Evolutionary conservation across 2,329 filamentous ascomycete genomes (phyloP).

Genomic region (Botrytis medusae): DNA sequence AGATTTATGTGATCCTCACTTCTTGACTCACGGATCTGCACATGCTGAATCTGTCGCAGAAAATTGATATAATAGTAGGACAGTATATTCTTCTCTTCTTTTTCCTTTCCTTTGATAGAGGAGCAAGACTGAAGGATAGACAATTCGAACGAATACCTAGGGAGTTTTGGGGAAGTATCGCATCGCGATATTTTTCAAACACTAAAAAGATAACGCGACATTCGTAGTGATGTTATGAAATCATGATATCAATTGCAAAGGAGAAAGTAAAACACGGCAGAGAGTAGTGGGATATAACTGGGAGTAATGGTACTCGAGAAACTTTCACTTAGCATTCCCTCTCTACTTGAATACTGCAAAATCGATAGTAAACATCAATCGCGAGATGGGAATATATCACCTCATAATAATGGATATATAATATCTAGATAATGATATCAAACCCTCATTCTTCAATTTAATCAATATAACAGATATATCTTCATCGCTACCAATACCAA

Average conservation of each 20-base stretch:
- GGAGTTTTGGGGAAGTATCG: background rate
- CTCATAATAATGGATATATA: accelerated
- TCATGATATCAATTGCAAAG: accelerated
- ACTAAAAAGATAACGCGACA: background rate
- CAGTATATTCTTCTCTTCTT: background rate
- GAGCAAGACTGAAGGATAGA: background rate
- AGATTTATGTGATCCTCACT: background rate
- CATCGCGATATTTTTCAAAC: background rate
- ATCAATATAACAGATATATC: no score
- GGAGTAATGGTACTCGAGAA: no score
- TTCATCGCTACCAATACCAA: no score
- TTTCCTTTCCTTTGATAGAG: background rate
- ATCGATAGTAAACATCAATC: background rate
- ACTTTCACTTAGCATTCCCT: no score
- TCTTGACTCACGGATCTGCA: background rate
- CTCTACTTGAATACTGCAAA: no score
- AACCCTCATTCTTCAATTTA: background rate
- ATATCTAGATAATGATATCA: background rate
- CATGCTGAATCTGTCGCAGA: background rate
- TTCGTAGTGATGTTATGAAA: background rate
- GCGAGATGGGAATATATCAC: background rate
- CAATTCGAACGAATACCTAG: background rate
- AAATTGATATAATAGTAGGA: accelerated
- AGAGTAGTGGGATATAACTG: background rate
- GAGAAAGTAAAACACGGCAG: background rate